Evolutionary conservation across 2,329 filamentous ascomycete species (phyloP), one percentile per base, ranked within the genome.

Genomic region (Penicillium sp.): DNA sequence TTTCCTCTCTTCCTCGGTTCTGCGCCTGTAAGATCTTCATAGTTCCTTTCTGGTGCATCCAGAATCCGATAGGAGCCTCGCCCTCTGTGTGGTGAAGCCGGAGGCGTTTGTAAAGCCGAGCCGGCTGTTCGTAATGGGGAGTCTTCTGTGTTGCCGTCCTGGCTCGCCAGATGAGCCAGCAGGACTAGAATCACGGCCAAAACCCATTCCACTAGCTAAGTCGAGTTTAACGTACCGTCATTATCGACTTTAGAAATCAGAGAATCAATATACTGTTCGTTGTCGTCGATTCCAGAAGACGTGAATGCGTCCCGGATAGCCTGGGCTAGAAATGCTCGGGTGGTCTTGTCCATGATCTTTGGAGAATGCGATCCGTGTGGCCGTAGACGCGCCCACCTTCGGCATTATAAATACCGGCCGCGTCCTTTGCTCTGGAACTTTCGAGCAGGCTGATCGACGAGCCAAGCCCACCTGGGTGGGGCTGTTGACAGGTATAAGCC

Each of bases 171-270:
- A 42, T 42, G 9, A 42, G 39, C 39, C 39, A 32, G 9, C 0
- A 42, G 39, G 39, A 42, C 39, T 42, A 33, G 28, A 42, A 42
- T 42, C 8, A 34, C 9, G 8, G 39, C 32, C 13, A 42, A 25
- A 3, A 33, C 39, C 9, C 13, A 33, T 42, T 33, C 39, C 4
- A 40, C 7, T 42, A 42, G 28, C 1, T 18, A 39, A 24, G 38
- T 46, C 9, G 11, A 40, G 37, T 27, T 18, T 41, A 13, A 46
- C 18, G 11, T 46, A 46, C 44, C 11, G 18, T 46, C 11, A 46
- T 46, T 41, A n/a, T 46, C 37, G 29, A 46, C 29, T 41, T 46
- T 46, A 46, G 44, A 46, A 26, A 46, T 41, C 29, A 46, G 40
- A 7, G 18, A 46, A 6, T 46, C 29, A 46, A 46, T 46, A 36